These are phyloP conservation scores for Exophiala alcalophila DNA, from an alignment of 2,329 filamentous ascomycete species.

Conservation along the genomic window DNA sequence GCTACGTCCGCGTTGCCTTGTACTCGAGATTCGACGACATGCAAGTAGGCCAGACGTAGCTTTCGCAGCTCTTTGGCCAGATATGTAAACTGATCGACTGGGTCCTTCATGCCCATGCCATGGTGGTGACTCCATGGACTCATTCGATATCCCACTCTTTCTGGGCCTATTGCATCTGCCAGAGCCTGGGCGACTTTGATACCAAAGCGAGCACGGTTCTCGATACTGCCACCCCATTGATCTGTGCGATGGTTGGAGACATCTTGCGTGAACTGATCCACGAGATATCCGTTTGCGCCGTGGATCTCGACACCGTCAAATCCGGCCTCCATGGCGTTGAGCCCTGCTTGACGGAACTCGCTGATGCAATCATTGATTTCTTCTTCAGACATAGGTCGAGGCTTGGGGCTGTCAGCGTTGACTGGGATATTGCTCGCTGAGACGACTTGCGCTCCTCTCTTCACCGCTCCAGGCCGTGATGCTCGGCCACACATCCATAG, in stretches of 20 bases:
- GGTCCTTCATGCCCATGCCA: slow-evolving; percentile 57
- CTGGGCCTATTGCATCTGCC: slow-evolving; percentile 28
- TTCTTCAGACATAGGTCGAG: slow-evolving; percentile 36
- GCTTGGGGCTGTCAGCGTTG: slow-evolving; percentile 20
- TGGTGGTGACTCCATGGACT: slow-evolving; percentile 50
- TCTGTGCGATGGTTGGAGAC: slow-evolving; percentile 52
- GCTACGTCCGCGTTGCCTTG: background rate
- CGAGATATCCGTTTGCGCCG: slow-evolving; percentile 49
- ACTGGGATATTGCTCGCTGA: slow-evolving; percentile 6
- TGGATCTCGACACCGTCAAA: slow-evolving; percentile 56
- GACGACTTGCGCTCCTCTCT: background rate
- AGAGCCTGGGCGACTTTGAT: slow-evolving; percentile 46
- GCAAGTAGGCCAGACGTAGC: slow-evolving; percentile 59
- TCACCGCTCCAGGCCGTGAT: slow-evolving; percentile 35
- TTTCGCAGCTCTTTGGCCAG: slow-evolving; percentile 52
- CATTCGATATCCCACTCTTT: slow-evolving; percentile 47
- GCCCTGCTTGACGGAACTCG: slow-evolving; percentile 43
- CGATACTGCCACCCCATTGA: slow-evolving; percentile 49
- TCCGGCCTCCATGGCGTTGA: slow-evolving; percentile 52
- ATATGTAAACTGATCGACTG: slow-evolving; percentile 58
- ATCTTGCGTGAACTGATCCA: slow-evolving; percentile 53
- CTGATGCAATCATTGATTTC: slow-evolving; percentile 40
- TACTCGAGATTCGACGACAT: slow-evolving; percentile 53
- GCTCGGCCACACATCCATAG: slow-evolving; percentile 48
- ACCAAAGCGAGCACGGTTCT: slow-evolving; percentile 54